Base-by-base conservation (phyloP, 1,139 yeast genomes). In the Zygoascus hellenicus region DNA sequence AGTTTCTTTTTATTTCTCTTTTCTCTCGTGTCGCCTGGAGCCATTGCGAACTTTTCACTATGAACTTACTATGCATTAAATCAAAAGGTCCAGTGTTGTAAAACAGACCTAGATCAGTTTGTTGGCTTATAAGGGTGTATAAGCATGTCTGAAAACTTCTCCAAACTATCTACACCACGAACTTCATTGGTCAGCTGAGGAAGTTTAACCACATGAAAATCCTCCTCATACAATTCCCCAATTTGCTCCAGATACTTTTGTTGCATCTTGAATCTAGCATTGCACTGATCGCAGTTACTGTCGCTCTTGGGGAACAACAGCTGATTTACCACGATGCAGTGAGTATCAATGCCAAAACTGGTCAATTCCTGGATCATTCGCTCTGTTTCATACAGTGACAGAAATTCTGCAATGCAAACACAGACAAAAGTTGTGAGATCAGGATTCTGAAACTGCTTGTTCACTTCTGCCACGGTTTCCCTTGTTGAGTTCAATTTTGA, bases 361-460 rank as follows among this genome's bases (percentile, higher is more conserved):
- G 89, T 84, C 64, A 92, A 78, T 65, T 92, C 98, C 70, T 92
- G 98, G 57, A 90, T 86, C 83, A 92, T 80, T 70, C 98, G 82
- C 71, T 92, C 98, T 19, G 97, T 90, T 69, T 92, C 98, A 67
- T 92, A 92, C 47, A 92, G 74, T 2, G 97, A 90, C 62, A 92
- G 75, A 68, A 92, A 92, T 69, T 92, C 98, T 42, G 97, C 88
- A 55, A 92, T 92, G 70, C 98, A 92, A 39, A 92, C 98, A 70
- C 97, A 92, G 26, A 92, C 87, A 66, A 92, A 92, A 14, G 98
- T 92, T 17, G 98, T 92, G 62, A 92, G 74, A 53, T 92, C 97
- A 2, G 98, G 96, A 67, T 92, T 81, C 60, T 95, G 89, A 72
- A 92, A 92, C 67, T 92, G 98, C 55, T 83, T 83, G 68, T 88